These are phyloP conservation scores for Buxus sempervirens DNA, from an alignment of 164 flowering plant genomes.

Conservation along the genomic window DNA sequence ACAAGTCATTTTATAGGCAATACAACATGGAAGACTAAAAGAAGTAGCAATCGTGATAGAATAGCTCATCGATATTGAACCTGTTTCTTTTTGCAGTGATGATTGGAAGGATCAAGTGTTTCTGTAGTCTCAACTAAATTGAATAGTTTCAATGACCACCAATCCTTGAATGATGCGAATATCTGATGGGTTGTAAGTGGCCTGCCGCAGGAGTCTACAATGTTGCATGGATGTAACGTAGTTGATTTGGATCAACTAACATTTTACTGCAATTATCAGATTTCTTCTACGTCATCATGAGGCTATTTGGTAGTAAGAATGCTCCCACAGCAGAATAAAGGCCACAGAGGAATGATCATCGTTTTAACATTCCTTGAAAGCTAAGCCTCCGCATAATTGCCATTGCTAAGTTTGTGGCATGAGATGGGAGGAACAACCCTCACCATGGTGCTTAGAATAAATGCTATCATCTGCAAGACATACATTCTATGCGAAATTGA, in stretches of 20 bases:
- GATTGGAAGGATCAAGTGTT: not conserved
- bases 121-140: not conserved
- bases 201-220: too few relatives aligned
- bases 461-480: constrained; percentile 65
- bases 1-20: not conserved
- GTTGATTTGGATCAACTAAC: too few relatives aligned
- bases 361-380: not conserved
- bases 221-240: too few relatives aligned
- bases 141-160: too few relatives aligned
- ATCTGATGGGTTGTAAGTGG: too few relatives aligned
- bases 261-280: not conserved
- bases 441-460: constrained; percentile 61
- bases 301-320: not conserved
- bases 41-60: not conserved
- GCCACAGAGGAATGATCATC: not conserved
- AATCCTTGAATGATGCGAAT: too few relatives aligned
- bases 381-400: constrained; percentile 20
- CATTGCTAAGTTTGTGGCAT: constrained; percentile 13
- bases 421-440: constrained; percentile 30
- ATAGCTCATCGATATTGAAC: not conserved
- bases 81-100: not conserved
- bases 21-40: not conserved
- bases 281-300: not conserved
- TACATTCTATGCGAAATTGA: not conserved
- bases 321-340: not conserved